Base-by-base conservation (phyloP, 768 basidiomycete genomes). In the Termitomyces titanicus region DNA sequence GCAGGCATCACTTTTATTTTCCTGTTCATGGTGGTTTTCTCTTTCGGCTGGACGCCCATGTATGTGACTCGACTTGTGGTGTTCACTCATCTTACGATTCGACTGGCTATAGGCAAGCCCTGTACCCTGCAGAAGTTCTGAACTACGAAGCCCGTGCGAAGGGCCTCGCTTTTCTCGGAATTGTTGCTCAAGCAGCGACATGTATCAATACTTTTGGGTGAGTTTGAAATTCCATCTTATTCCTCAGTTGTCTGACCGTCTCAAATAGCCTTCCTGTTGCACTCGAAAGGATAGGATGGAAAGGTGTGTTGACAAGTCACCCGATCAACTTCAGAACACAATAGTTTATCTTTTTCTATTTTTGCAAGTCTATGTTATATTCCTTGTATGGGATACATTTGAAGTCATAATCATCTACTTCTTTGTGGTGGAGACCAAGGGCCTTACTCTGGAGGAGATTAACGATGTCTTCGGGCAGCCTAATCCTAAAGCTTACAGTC, bases 21-120 rank as follows among this genome's bases (percentile, higher is more conserved):
- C 61, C 60, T 79, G 51, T 79, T 79, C 66, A 78, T 77, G 76
- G 76, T 79, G 9, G 70, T 78, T 31, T 83, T 75, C 63, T 80
- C 79, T 5, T 78, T 80, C 59, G 81, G 81, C 45, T 81, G 76
- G 76, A 83, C 82, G 2, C 76, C 80, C 1, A 79, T 83, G 79
- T 76, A 54, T 55, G 74, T 62, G 3, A 5, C 15, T 34, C 15
- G 8, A 18, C 33, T 29, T 29, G 6, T n/a, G 12, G 5, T 37
- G 39, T n/a, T 15, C 12, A 25, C 13, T 44, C 40, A 9, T 34
- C 35, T 24, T n/a, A 27, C 35, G n/a, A 42, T 35, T n/a, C 18
- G 53, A 29, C 54, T 48, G 11, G 39, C 46, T 27, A 11, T 42
- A 76, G 74, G 70, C 81, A 83, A 73, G 79, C 76, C 2, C 66